A percentile compares a stretch with the other conserved stretches of the same genome.
These are phyloP conservation scores for Wallemia hederae DNA, from an alignment of 1,284 basidiomycete genomes.

Conservation along the genomic window DNA sequence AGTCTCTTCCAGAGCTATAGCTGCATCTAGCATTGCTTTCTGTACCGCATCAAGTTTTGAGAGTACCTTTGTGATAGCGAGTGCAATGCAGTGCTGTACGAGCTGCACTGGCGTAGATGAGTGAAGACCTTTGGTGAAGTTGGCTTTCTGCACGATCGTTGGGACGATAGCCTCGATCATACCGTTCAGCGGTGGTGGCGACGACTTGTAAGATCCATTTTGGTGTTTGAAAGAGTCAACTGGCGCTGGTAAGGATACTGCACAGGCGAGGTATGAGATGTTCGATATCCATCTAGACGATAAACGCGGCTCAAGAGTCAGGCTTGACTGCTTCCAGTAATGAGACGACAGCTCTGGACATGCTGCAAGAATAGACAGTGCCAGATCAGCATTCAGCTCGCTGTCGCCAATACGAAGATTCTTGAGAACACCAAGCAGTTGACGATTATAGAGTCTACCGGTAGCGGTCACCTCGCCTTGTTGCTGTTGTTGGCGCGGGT, in stretches of 20 bases:
- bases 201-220: conserved; percentile 24
- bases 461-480: conserved; percentile 15
- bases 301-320: conserved; percentile 58
- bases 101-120: conserved; percentile 24
- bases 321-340: conserved; percentile 23
- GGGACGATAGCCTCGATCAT: conserved; percentile 51
- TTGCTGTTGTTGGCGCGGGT: conserved; percentile 28
- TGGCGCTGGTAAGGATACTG: conserved; percentile 25
- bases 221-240: conserved; percentile 6
- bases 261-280: conserved; percentile 37
- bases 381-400: conserved; percentile 53
- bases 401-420: conserved; percentile 53
- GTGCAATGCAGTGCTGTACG: conserved; percentile 52
- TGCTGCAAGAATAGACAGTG: conserved; percentile 39
- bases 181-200: conserved; percentile 35
- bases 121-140: conserved; percentile 51
- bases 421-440: conserved; percentile 43
- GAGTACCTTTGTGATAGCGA: conserved; percentile 39
- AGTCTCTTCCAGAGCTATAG: conserved; percentile 29
- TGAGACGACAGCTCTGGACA: conserved; percentile 64
- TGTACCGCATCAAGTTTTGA: conserved; percentile 34
- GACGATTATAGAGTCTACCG: conserved; percentile 32
- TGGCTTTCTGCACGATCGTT: conserved; percentile 31
- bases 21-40: conserved; percentile 24
- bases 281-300: conserved; percentile 72